Evolutionary conservation across 1,284 basidiomycete species (phyloP).

Genomic region (Heterobasidion irregulare): DNA sequence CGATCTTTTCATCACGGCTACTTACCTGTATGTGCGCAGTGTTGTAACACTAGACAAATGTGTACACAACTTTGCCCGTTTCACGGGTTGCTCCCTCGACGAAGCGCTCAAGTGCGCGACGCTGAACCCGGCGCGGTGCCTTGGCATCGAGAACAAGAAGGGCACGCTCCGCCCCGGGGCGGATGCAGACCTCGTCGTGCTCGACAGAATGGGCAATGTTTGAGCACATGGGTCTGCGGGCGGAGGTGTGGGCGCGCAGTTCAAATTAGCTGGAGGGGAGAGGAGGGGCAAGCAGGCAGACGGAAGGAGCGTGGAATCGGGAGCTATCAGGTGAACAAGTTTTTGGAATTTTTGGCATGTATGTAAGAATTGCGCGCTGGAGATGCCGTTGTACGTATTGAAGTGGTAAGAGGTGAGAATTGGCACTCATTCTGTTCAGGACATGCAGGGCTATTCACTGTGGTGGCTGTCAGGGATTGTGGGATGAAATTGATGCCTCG

Average conservation of each 20-base stretch:
- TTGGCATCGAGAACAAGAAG: constrained; percentile 73
- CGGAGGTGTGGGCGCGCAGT: constrained; percentile 49
- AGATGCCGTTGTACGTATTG: no score
- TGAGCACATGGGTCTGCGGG: constrained; percentile 78
- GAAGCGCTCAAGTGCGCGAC: constrained; percentile 83
- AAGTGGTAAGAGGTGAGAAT: no score
- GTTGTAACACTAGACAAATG: constrained; percentile 79
- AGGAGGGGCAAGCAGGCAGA: no score
- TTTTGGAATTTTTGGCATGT: no score
- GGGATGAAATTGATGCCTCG: no score
- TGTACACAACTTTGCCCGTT: constrained; percentile 75
- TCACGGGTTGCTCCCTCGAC: constrained; percentile 75
- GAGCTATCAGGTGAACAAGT: no score
- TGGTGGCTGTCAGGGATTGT: no score
- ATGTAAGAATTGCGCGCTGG: no score
- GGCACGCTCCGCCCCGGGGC: constrained; percentile 74
- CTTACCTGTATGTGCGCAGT: constrained; percentile 25
- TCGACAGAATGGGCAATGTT: constrained; percentile 62
- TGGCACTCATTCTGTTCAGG: no score
- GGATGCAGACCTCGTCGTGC: constrained; percentile 77
- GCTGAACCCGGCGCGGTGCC: constrained; percentile 73
- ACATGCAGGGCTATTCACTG: no score
- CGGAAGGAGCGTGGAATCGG: no score
- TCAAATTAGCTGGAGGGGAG: no score
- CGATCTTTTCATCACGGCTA: constrained; percentile 8